Conservation (phyloP, 208 protist genomes). For the Lotmaria passim region DNA sequence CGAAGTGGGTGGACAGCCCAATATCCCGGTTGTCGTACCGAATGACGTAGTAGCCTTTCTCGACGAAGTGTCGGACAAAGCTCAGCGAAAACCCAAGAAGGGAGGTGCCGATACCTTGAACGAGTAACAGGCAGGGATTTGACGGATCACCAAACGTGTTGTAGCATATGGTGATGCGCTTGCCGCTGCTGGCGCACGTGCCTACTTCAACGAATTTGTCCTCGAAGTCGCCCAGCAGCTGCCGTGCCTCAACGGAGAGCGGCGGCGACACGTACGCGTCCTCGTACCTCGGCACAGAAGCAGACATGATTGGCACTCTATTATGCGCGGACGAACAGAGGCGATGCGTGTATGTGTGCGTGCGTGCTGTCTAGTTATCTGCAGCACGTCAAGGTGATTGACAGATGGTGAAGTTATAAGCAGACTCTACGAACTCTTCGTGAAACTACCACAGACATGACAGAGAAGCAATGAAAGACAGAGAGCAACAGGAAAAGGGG, state of each 20-base stretch:
- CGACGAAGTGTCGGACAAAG: conserved; percentile 52
- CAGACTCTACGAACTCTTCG: no score
- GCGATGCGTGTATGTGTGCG: no score
- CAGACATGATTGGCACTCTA: no score
- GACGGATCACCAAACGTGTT: conserved; percentile 67
- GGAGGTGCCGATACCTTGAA: conserved; percentile 57
- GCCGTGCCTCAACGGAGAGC: conserved; percentile 15
- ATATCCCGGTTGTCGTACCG: no score
- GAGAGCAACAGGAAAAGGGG: neutral
- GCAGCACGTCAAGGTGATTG: no score
- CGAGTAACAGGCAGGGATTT: conserved; percentile 70
- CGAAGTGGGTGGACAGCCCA: conserved; percentile 65
- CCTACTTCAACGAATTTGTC: conserved; percentile 65
- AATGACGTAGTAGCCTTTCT: conserved; percentile 72
- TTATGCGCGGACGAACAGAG: no score
- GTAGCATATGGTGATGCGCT: conserved; percentile 77
- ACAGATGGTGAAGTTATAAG: no score
- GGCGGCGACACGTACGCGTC: conserved; percentile 5
- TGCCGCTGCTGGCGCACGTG: conserved; percentile 60
- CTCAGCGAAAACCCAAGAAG: conserved; percentile 35
- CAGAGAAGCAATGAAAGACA: neutral
- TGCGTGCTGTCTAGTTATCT: no score
- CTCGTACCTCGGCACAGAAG: neutral
- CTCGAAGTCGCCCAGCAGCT: conserved; percentile 33
- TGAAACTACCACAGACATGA: no score